phyloP scores from a whole-genome alignment of 139 green algal species.

The Coelastrella sp. region DNA sequence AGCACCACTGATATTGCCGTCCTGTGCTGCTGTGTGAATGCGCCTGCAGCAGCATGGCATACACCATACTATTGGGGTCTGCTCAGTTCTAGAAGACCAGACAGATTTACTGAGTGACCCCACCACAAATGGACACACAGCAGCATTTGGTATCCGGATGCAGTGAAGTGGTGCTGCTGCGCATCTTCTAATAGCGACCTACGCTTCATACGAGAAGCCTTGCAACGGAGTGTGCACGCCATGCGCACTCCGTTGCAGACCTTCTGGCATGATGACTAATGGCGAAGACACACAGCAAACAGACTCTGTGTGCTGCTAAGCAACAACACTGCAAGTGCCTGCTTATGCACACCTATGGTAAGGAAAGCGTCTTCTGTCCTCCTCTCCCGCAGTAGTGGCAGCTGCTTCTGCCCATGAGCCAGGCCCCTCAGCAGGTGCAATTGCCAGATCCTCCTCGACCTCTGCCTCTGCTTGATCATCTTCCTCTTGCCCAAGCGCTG shows the following conservation, averaged over 20 bases:
- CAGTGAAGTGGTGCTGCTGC: not conserved
- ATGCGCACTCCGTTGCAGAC: too few species aligned
- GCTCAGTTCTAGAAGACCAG: not conserved
- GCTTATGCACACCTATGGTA: slow-evolving; percentile 28
- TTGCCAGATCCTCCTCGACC: slow-evolving; percentile 5
- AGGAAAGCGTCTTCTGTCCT: slow-evolving; percentile 33
- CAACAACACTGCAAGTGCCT: not conserved
- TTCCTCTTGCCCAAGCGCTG: not conserved
- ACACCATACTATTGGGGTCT: not conserved
- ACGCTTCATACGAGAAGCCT: not conserved
- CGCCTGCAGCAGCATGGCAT: not conserved
- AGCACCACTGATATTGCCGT: slow-evolving; percentile 10
- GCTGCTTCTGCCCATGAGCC: slow-evolving; percentile 29
- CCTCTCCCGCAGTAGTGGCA: slow-evolving; percentile 7
- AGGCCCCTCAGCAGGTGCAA: slow-evolving; percentile 4
- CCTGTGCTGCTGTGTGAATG: slow-evolving; percentile 18
- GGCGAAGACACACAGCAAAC: not conserved
- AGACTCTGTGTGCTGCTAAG: too few species aligned
- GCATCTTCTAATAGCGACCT: not conserved
- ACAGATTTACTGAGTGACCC: not conserved
- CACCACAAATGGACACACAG: not conserved
- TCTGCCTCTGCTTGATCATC: not conserved
- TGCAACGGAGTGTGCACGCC: not conserved
- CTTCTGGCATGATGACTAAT: too few species aligned
- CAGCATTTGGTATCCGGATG: not conserved